Evolutionary conservation across 768 basidiomycete genomes (phyloP), one percentile per base, ranked within the genome.

Genomic region (Hortiboletus flavorubellus): DNA sequence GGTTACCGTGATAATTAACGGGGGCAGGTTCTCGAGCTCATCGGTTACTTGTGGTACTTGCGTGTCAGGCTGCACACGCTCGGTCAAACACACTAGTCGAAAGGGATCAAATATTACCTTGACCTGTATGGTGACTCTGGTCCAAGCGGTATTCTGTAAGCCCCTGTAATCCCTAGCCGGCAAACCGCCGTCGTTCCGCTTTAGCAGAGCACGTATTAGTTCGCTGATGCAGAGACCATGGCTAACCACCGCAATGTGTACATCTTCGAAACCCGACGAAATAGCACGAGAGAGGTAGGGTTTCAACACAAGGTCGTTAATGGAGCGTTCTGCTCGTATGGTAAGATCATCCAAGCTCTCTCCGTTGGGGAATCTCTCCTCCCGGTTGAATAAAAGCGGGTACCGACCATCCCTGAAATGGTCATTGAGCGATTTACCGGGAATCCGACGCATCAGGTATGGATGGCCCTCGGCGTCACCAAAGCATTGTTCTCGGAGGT

Each of bases 141-240:
- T 80, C 87, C 87, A 90, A 6, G 77, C 88, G 0, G 89, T 91
- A 58, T 91, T 91, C 57, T 69, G 62, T 61, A 90, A 73, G 21
- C 85, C 83, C 51, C 72, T 71, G 54, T 79, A 78, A 39, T 75
- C 67, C 49, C 42, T 63, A 47, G 26, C 52, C 5, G 50, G 60
- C n/a, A 59, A 60, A 45, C 64, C 63, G 1, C 72, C 75, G 38
- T 63, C 69, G 56, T 76, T 73, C 58, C 75, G 72, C 59, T 69
- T 75, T 53, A 82, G 59, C 42, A 90, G 66, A 29, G 78, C 78
- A 23, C 75, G 73, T 5, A 89, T 65, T 14, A 87, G 69, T 68
- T 86, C 83, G 29, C 72, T 73, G 43, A 91, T 86, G 68, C 84
- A 85, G 21, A 89, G 61, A 0, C 91, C 88, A 68, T 93, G 90